Evolutionary conservation across 1,139 yeast species (phyloP), one percentile per base, ranked within the genome.

Genomic region (Candida sojae): DNA sequence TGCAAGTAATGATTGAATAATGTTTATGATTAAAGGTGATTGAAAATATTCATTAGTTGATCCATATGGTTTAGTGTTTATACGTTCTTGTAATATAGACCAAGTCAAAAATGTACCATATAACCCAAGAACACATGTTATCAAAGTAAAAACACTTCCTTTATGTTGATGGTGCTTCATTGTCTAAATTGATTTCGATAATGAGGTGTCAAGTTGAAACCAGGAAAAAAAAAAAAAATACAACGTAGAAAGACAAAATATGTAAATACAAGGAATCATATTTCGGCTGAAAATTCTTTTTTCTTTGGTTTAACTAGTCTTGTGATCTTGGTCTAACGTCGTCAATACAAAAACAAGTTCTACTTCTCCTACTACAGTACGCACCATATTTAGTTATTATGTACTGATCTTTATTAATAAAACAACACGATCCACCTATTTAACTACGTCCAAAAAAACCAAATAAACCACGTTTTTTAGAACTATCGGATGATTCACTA

Each of bases 61-160:
- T 1, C 89, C 91, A 66, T 91, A 91, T 4, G 89, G 83, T 43
- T 85, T 86, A 3, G 95, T 84, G 29, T 91, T 81, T 55, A 93
- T 83, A 45, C 95, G 83, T 64, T 93, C 99, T 61, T 93, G 98
- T 12, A 92, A 77, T 34, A 89, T 77, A 0, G 96, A 92, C 99
- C 99, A 93, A 2, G 93, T 78, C 34, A 93, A 69, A 60, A 93
- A 93, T 36, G 96, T 85, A 1, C 82, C 83, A 61, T 92, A 93
- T 42, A 93, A 87, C 0, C 97, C 96, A 1, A 68, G 56, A 0
- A 87, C 83, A 58, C 92, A 87, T 8, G 79, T 54, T 0, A 77
- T 54, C 36, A 86, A 70, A 26, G 75, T 68, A 13, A 60, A n/a
- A 8, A 40, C 34, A 31, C 30, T 44, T 46, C 48, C 53, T 47